Evolutionary conservation across 164 flowering plant species (phyloP), one percentile per base, ranked within the genome.

Genomic region (Litsea cubeba): DNA sequence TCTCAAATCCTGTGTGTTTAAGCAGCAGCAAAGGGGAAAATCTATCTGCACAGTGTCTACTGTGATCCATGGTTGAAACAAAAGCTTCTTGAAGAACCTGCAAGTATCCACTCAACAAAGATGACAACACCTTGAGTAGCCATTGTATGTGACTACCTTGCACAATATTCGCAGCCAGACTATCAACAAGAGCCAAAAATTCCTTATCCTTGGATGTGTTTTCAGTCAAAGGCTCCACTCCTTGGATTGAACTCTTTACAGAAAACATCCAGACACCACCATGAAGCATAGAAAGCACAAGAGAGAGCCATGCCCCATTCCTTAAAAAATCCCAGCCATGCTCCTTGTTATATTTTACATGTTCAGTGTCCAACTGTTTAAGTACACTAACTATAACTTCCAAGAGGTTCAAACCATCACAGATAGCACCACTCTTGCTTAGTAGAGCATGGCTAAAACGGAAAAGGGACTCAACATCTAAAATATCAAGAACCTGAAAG

Each of bases 321-420:
- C 94, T 87, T 49, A 90, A 72, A 66, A 90, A 89, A 80, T 91
- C 88, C 97, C 97, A 96, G 23, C 90, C 89, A 10, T 84, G 73
- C 22, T 81, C 85, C 50, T 77, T 74, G 57, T 81, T 79, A 50
- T 73, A 84, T 3, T 82, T 62, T 24, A 77, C 26, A 68, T 66
- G 73, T 50, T 77, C 72, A 72, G 79, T 72, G 75, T 76, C 30
- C 62, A 96, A 79, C 26, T 82, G 85, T 40, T 87, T 80, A 51
- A 94, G 84, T 77, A 91, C 65, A 65, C 75, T 62, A 73, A 86
- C 23, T 22, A 88, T 67, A 77, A 87, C 67, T 72, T 76, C 88
- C 32, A 83, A 62, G 70, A 83, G 62, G 69, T 83, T 75, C 12
- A 30, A 24, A 22, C 28, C 79, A 75, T 79, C 71, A 20, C 58